Evolutionary conservation across 805 yeast genomes (phyloP).

Genomic region (Dipodascopsis uninucleata): DNA sequence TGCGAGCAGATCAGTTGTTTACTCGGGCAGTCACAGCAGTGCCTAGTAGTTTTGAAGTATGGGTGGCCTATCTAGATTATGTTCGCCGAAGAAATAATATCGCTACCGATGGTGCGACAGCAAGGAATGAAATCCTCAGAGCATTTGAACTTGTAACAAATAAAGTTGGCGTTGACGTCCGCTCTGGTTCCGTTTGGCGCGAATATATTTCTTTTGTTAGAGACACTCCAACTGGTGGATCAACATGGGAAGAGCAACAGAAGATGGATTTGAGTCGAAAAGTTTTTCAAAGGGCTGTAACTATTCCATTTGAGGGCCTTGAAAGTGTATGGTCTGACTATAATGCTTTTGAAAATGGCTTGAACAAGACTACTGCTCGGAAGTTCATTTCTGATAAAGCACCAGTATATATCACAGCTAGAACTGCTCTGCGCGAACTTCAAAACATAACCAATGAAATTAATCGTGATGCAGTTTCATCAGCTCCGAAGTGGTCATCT

Average conservation of each 20-base stretch:
- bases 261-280: conserved; percentile 72
- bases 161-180: conserved; percentile 74
- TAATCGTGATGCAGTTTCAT: conserved; percentile 34
- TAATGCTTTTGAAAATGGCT: conserved; percentile 76
- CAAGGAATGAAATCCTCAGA: conserved; percentile 65
- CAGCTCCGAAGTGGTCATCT: conserved; percentile 28
- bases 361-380: conserved; percentile 72
- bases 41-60: conserved; percentile 34
- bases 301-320: conserved; percentile 70
- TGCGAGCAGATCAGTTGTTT: conserved; percentile 62
- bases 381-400: conserved; percentile 79
- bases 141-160: conserved; percentile 81
- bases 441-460: conserved; percentile 53
- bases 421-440: conserved; percentile 73
- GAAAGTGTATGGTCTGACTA: conserved; percentile 80
- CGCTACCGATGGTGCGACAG: conserved; percentile 75
- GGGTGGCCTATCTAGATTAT: conserved; percentile 73
- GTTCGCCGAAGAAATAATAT: conserved; percentile 63
- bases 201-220: conserved; percentile 78
- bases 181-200: conserved; percentile 69
- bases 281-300: conserved; percentile 62
- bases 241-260: conserved; percentile 79
- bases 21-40: conserved; percentile 37
- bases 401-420: conserved; percentile 79
- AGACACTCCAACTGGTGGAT: conserved; percentile 54